Base-by-base conservation (phyloP, 805 yeast species). In the Hemisphaericaspora nanyangensis region DNA sequence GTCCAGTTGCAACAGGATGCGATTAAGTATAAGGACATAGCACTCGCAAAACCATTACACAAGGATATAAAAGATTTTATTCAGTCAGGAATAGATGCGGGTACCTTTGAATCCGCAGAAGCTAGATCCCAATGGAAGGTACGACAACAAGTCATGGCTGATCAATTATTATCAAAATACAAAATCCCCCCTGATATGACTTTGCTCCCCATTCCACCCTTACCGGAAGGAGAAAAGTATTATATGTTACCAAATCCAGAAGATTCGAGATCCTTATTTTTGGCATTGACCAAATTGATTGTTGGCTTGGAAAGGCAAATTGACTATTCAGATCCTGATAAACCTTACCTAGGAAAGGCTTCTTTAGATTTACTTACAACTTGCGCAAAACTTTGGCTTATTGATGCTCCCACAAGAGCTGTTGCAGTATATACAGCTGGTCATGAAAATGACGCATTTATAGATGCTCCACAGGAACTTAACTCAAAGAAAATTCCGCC, bases 361-460 rank as follows among this genome's bases (percentile, higher is more conserved):
- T 63, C 76, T 0, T 54, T 59, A 6, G 67, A 64, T 32, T 54
- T 82, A 10, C 49, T 82, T 3, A 56, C 52, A 1, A 55, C 66
- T 12, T 74, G 77, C 38, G 62, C 77, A 6, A 67, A 63, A 29
- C 64, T 75, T 11, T 85, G 93, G 93, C 62, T 84, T 41, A 55
- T 82, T 4, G 73, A 71, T 42, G 56, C 55, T 6, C 62, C 78
- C 0, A 65, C 85, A 0, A 60, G 74, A 35, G 74, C 79, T 0
- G 65, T 74, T 0, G 48, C 76, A 6, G 43, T 80, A 5, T 76
- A 71, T 39, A 71, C 79, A 4, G 81, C 83, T 1, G 63, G 63
- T 10, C 69, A 65, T 42, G 44, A 58, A 29, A 42, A 62, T 4
- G 65, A 66, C 3, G 39, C 57, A 16, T 39, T 65, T 37, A 50